Evolutionary conservation across 805 yeast genomes (phyloP), one percentile per base, ranked within the genome.

Genomic region (Priceomyces fermenticarens): DNA sequence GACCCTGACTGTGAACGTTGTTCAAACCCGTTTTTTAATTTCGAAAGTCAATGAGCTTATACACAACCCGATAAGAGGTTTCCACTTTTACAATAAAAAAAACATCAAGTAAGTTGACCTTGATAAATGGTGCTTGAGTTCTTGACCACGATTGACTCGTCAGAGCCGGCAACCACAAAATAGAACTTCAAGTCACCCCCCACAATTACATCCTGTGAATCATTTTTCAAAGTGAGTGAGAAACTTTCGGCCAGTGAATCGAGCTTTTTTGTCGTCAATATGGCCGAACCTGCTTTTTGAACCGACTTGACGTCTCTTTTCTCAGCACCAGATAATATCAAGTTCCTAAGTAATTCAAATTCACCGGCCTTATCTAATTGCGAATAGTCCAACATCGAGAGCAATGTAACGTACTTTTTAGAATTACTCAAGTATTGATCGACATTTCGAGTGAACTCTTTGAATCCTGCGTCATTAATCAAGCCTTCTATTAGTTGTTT

Each of bases 151-250:
- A 59, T 42, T 5, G 46, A 29, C 23, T 56, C 57, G 5, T 43
- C 38, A 5, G 33, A 39, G 3, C 17, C 29, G 8, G 40, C 47
- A 42, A 54, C 49, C 31, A 31, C 44, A 42, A 63, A 62, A 37
- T 57, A 63, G 43, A 64, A 62, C 10, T 44, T 53, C 23, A 63
- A 51, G 25, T 54, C 55, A 2, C 67, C 65, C 11, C 65, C 63
- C 14, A 47, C 42, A 35, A 64, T 60, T 6, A 35, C 25, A 30
- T 41, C 47, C 4, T 40, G 28, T 4, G 65, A 53, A 16, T 46
- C 45, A 40, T 63, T 63, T 12, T 43, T 43, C 45, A 63, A 52
- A 36, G 46, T 49, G 28, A 63, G 36, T 2, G 61, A 55, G 28
- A 58, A 49, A 8, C 57, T 45, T 25, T 47, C 49, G 2, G 58